phyloP scores from a whole-genome alignment of 1,284 basidiomycete genomes.

The Cutaneotrichosporon sp. region DNA sequence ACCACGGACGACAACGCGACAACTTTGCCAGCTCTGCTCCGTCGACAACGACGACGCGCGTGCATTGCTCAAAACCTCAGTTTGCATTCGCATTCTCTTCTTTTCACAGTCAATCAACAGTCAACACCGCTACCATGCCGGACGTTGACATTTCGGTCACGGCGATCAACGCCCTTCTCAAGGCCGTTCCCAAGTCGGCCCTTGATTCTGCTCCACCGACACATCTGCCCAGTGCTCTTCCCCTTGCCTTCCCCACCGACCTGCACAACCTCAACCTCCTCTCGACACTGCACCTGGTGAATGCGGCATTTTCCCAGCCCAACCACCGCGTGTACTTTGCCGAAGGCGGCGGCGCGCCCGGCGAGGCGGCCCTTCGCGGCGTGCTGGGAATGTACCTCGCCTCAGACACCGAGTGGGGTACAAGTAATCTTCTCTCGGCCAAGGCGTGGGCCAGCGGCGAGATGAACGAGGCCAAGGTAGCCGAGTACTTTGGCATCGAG shows the following conservation, averaged over 20 bases:
- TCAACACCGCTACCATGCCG: conserved; percentile 1
- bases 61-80: too few relatives aligned
- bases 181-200: conserved; percentile 7
- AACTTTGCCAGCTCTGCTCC: too few relatives aligned
- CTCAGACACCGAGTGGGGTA: conserved; percentile 24
- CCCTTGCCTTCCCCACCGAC: conserved; percentile 31
- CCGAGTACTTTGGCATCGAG: conserved; percentile 29
- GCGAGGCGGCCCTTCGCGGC: conserved; percentile 28
- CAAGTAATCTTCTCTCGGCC: conserved; percentile 20
- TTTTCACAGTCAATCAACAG: too few relatives aligned
- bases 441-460: conserved; percentile 20
- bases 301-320: conserved; percentile 18
- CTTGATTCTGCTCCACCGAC: conserved; percentile 18
- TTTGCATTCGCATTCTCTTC: too few relatives aligned
- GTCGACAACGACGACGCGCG: too few relatives aligned
- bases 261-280: conserved; percentile 33
- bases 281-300: conserved; percentile 25
- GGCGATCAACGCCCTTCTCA: conserved; percentile 14
- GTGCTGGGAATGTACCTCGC: conserved; percentile 32
- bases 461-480: conserved; percentile 20
- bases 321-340: conserved; percentile 22
- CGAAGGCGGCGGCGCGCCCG: conserved; percentile 9
- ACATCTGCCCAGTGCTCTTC: conserved; percentile 28
- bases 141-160: conserved; percentile 9
- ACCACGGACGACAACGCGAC: too few relatives aligned